A percentile compares a stretch with the other conserved stretches of the same genome.
Evolutionary conservation across 2,329 filamentous ascomycete species (phyloP).

Genomic region (Monilinia vaccinii-corymbosi): DNA sequence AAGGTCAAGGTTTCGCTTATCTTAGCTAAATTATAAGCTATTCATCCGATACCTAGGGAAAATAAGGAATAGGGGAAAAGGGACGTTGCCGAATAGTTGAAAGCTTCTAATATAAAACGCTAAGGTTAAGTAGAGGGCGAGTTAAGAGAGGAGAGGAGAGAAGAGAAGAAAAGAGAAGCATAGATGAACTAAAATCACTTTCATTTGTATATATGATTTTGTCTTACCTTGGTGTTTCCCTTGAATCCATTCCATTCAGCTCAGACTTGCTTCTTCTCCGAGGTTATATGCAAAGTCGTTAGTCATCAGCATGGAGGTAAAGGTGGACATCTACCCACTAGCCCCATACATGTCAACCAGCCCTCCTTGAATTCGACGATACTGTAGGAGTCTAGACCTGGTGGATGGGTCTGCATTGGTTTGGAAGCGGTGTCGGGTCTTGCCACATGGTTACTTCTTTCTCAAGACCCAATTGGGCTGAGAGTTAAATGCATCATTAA

Average conservation of each 20-base stretch:
- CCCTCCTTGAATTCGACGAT: constrained; percentile 1
- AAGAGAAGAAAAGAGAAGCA: no score
- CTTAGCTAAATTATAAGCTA: constrained; percentile 1
- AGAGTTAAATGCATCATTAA: not conserved
- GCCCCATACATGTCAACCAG: constrained; percentile 1
- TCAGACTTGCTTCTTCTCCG: not conserved
- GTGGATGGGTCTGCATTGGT: not conserved
- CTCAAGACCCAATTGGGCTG: not conserved
- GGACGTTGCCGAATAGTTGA: not conserved
- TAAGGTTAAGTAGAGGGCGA: no score
- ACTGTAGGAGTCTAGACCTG: not conserved
- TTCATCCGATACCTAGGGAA: no score
- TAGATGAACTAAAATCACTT: no score
- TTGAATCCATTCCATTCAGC: not conserved
- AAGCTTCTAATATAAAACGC: no score
- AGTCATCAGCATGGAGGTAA: constrained; percentile 6
- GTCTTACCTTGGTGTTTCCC: not conserved
- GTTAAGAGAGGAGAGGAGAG: no score
- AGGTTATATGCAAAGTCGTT: constrained; percentile 4
- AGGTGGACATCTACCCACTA: not conserved
- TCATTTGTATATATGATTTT: not conserved
- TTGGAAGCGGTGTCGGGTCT: not conserved
- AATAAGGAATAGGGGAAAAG: no score
- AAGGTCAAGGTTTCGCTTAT: constrained; percentile 9
- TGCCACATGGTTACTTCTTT: not conserved